A percentile compares a stretch with the other conserved stretches of the same genome.
Conservation (phyloP, 148 eudicot species). For the Oxyria digyna region DNA sequence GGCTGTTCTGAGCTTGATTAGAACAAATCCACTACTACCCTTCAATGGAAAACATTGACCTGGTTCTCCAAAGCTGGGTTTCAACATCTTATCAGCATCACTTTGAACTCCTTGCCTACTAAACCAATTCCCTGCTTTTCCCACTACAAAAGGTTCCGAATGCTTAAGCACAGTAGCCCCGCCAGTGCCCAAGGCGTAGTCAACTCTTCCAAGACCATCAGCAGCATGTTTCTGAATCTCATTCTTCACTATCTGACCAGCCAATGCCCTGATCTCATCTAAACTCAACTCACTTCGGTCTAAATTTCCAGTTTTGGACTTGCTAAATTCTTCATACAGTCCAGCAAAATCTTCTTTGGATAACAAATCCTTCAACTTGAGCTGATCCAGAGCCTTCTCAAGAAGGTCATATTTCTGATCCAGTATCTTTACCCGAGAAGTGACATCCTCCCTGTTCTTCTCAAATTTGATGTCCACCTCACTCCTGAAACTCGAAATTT, state of each 20-base stretch:
- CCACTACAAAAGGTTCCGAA: constrained; percentile 33
- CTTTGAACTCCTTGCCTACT: constrained; percentile 21
- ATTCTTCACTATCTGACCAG: constrained; percentile 56
- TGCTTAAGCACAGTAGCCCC: constrained; percentile 56
- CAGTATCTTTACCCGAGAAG: constrained; percentile 23
- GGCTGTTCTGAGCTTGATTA: constrained; percentile 54
- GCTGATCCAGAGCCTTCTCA: constrained; percentile 31
- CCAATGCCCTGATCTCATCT: constrained; percentile 56
- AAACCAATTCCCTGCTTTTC: constrained; percentile 25
- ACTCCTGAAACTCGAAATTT: constrained; percentile 27
- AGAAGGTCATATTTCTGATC: constrained; percentile 21
- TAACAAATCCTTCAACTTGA: constrained; percentile 26
- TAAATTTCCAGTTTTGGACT: constrained; percentile 14
- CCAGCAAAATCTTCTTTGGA: constrained; percentile 39
- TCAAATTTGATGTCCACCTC: constrained; percentile 40
- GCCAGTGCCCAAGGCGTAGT: constrained; percentile 58
- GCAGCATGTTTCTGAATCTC: constrained; percentile 81
- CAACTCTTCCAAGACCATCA: constrained; percentile 82
- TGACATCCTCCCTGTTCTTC: constrained; percentile 25
- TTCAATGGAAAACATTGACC: constrained; percentile 83
- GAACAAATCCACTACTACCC: constrained; percentile 70
- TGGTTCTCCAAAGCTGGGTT: constrained; percentile 86
- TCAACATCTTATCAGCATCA: constrained; percentile 53
- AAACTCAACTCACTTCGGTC: constrained; percentile 21
- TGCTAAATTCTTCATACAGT: constrained; percentile 44